Evolutionary conservation across 1,284 basidiomycete species (phyloP).

Genomic region (Ceratobasidium sp.): DNA sequence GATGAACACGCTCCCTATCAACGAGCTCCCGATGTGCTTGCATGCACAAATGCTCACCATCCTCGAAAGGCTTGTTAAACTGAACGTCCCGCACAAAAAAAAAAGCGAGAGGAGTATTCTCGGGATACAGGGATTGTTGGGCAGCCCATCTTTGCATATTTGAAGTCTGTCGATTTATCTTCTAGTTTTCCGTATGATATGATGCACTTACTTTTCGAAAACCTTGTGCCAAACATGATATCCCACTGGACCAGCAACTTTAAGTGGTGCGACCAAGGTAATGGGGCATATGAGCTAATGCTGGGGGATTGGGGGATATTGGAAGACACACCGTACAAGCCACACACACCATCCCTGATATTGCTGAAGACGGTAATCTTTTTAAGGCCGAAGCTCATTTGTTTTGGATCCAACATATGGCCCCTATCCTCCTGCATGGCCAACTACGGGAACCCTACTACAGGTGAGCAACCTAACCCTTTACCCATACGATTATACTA

Average conservation of each 20-base stretch:
- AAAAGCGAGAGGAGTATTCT: not conserved
- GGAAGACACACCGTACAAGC: slow-evolving; percentile 54
- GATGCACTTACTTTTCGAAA: slow-evolving; percentile 43
- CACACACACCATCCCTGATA: slow-evolving; percentile 56
- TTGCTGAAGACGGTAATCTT: slow-evolving; percentile 53
- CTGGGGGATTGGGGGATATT: slow-evolving; percentile 57
- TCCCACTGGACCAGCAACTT: not conserved
- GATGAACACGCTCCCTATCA: slow-evolving; percentile 33
- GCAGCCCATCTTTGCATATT: slow-evolving; percentile 4
- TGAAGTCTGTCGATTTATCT: slow-evolving; percentile 51
- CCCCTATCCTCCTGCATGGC: slow-evolving; percentile 56
- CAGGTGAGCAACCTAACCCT: slow-evolving; percentile 50
- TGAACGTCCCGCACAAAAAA: slow-evolving; percentile 21
- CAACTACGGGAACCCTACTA: slow-evolving; percentile 56
- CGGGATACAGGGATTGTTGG: slow-evolving; percentile 32
- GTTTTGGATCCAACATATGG: slow-evolving; percentile 59
- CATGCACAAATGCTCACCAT: slow-evolving; percentile 18
- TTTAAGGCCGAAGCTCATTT: slow-evolving; percentile 55
- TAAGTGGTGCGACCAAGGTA: slow-evolving; percentile 6
- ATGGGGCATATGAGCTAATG: slow-evolving; percentile 11
- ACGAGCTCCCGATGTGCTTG: slow-evolving; percentile 39
- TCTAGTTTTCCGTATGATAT: slow-evolving; percentile 30
- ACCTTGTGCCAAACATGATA: slow-evolving; percentile 21
- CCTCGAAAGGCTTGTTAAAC: slow-evolving; percentile 6
- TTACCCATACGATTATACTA: not conserved